Evolutionary conservation across 1,284 basidiomycete genomes (phyloP).

Genomic region (Polyporus tsugae): DNA sequence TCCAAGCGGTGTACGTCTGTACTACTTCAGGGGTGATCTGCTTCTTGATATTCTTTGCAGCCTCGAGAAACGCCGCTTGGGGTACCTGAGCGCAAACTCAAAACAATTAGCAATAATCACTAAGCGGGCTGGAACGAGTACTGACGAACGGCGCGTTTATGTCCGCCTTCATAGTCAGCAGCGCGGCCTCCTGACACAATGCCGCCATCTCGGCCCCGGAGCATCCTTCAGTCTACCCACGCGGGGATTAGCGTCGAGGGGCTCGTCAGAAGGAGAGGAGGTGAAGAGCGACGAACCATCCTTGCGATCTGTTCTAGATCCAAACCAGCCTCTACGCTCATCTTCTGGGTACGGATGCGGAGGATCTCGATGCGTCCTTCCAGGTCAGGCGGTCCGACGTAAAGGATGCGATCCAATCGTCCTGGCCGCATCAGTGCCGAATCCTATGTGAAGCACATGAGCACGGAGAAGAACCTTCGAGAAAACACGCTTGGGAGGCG

Average conservation of each 20-base stretch:
- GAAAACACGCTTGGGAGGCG: constrained; percentile 38
- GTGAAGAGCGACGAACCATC: constrained; percentile 52
- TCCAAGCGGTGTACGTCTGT: constrained; percentile 75
- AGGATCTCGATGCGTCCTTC: constrained; percentile 87
- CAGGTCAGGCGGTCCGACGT: constrained; percentile 91
- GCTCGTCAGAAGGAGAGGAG: background rate
- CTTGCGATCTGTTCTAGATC: constrained; percentile 76
- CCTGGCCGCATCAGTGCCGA: constrained; percentile 95
- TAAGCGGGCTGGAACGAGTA: constrained; percentile 5
- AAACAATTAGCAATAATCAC: background rate
- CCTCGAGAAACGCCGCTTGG: constrained; percentile 77
- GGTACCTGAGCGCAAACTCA: constrained; percentile 65
- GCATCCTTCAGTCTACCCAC: constrained; percentile 85
- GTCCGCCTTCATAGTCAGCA: constrained; percentile 89
- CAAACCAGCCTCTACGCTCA: constrained; percentile 81
- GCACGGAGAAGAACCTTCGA: background rate
- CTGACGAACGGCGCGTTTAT: constrained; percentile 81
- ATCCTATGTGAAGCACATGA: constrained; percentile 64
- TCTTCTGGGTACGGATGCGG: constrained; percentile 76
- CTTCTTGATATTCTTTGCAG: constrained; percentile 76
- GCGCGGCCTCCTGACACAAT: constrained; percentile 96
- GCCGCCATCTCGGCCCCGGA: constrained; percentile 95
- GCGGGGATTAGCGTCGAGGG: background rate
- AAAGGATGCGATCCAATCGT: constrained; percentile 93
- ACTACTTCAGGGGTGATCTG: constrained; percentile 91